Conservation (phyloP, 148 eudicot genomes). For the Camellia sinensis region DNA sequence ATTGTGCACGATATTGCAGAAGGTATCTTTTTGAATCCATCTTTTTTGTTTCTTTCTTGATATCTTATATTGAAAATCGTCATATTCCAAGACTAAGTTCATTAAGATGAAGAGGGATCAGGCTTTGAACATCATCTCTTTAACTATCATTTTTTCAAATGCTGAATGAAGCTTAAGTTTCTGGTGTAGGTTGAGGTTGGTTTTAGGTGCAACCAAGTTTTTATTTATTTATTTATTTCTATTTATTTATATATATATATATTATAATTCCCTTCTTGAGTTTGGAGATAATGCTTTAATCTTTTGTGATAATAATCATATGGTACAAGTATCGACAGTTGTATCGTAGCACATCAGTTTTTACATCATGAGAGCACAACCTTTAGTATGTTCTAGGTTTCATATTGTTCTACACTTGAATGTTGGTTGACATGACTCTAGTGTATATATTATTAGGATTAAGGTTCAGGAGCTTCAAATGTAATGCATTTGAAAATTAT, state of each 20-base stretch:
- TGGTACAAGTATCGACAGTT: neutral
- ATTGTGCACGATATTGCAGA: conserved; percentile 97
- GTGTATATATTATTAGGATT: neutral
- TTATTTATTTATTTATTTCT: neutral
- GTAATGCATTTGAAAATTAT: neutral
- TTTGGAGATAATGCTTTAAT: neutral
- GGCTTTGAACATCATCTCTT: neutral
- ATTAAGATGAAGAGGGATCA: neutral
- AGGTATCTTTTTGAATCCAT: conserved; percentile 47
- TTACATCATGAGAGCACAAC: neutral
- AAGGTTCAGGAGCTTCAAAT: neutral
- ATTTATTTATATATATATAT: too few relatives aligned
- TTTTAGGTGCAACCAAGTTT: neutral
- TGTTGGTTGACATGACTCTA: neutral
- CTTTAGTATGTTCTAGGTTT: neutral
- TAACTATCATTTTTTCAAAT: neutral
- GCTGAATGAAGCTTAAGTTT: conserved; percentile 1
- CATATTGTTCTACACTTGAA: neutral
- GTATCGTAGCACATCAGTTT: neutral
- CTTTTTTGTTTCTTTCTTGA: neutral
- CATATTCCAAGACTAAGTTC: neutral
- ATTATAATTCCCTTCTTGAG: neutral
- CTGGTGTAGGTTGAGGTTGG: neutral
- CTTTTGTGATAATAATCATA: neutral
- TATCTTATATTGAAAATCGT: neutral